phyloP scores from a whole-genome alignment of 192 early-diverging fungal genomes.

The Allomyces macrogynus region DNA sequence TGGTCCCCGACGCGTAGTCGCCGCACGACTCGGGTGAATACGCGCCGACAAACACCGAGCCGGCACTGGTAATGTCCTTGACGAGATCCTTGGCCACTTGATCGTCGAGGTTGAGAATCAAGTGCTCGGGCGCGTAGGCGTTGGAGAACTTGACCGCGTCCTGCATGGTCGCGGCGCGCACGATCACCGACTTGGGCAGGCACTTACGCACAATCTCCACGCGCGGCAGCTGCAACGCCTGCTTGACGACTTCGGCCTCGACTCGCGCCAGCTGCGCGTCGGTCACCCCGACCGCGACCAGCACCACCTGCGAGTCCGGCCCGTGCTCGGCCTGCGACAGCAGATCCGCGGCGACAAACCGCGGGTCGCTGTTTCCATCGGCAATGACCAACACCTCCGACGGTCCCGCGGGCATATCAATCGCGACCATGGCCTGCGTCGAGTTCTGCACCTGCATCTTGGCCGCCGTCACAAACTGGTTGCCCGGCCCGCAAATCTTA shows the following conservation, averaged over 20 bases:
- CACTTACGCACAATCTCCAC: conserved; percentile 69
- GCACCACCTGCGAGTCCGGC: conserved; percentile 83
- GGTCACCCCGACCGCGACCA: conserved; percentile 60
- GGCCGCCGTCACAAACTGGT: conserved; percentile 99
- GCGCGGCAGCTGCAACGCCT: conserved; percentile 70
- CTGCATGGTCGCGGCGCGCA: conserved; percentile 43
- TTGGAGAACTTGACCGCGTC: conserved; percentile 82
- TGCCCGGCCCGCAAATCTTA: conserved; percentile 99
- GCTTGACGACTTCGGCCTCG: conserved; percentile 55
- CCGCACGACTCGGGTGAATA: conserved; percentile 95
- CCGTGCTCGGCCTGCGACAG: conserved; percentile 97
- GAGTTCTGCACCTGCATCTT: conserved; percentile 97
- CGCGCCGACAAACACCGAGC: conserved; percentile 89
- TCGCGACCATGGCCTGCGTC: conserved; percentile 73
- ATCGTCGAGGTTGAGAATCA: conserved; percentile 77
- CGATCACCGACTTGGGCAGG: conserved; percentile 70
- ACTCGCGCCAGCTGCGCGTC: conserved; percentile 46
- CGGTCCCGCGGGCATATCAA: conserved; percentile 99
- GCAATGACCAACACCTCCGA: conserved; percentile 98
- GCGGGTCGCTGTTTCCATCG: conserved; percentile 58
- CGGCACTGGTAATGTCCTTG: conserved; percentile 60
- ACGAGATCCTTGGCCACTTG: conserved; percentile 32
- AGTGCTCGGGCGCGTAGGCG: conserved; percentile 90
- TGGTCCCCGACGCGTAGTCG: conserved; percentile 99
- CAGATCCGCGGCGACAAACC: conserved; percentile 87